phyloP scores from a whole-genome alignment of 208 protist species.

The Leishmania guyanensis region DNA sequence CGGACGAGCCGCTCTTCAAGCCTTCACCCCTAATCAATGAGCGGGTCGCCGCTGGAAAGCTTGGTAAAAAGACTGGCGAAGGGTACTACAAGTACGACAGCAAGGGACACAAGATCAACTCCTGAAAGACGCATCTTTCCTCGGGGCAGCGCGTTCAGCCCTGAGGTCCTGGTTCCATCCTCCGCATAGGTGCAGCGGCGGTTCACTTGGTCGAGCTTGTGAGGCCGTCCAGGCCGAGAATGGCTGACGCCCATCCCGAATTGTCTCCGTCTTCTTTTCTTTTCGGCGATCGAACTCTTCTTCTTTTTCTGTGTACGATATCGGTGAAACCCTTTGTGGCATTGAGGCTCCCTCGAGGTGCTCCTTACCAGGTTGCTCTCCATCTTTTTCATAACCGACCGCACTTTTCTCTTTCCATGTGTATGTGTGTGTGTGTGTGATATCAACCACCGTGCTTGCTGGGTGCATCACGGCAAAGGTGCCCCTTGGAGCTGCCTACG shows the following conservation, averaged over 20 bases:
- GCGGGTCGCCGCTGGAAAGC: constrained; percentile 68
- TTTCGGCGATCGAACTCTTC: neutral
- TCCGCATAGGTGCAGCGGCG: neutral
- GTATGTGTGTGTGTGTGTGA: neutral
- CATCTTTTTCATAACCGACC: neutral
- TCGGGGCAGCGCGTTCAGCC: neutral
- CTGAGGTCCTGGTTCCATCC: neutral
- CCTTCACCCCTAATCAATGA: constrained; percentile 56
- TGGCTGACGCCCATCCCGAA: neutral
- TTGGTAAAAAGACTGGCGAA: constrained; percentile 87
- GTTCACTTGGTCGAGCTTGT: neutral
- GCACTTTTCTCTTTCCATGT: neutral
- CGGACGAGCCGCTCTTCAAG: constrained; percentile 66
- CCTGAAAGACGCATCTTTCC: neutral
- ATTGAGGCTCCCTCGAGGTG: neutral
- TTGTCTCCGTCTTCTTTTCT: neutral
- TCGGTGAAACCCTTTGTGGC: neutral
- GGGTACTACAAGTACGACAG: constrained; percentile 89
- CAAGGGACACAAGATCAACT: constrained; percentile 25
- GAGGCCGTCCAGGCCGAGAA: neutral
- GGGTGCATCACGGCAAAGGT: neutral
- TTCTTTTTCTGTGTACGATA: neutral
- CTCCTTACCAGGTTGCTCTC: neutral
- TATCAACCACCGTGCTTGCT: neutral
- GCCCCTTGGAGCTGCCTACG: neutral